Evolutionary conservation across 2,329 filamentous ascomycete genomes (phyloP).

Genomic region (Hypoxylon sp.): DNA sequence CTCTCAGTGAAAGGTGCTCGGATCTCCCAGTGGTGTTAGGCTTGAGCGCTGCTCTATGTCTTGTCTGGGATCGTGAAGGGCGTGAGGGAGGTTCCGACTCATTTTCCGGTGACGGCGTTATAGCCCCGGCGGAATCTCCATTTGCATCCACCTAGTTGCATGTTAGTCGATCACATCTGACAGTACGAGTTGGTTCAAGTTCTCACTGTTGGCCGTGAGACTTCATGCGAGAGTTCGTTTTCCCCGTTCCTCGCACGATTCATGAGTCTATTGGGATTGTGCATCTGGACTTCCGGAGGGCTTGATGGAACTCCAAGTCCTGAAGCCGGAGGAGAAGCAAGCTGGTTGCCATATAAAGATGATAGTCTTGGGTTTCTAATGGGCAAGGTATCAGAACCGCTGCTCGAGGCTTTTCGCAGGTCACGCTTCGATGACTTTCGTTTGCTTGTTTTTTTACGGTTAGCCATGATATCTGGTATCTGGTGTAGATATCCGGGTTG

Average conservation of each 20-base stretch:
- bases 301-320: constrained; percentile 14
- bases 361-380: not conserved
- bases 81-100: not conserved
- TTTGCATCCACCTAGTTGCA: constrained; percentile 1
- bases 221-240: not conserved
- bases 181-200: not conserved
- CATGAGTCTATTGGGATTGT: not conserved
- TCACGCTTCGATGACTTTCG: constrained; percentile 2
- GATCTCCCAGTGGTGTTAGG: not conserved
- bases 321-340: constrained; percentile 31
- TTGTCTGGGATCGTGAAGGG: not conserved
- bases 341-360: constrained; percentile 8
- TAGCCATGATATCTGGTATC: constrained; percentile 7
- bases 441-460: not conserved
- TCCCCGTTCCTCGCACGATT: not conserved
- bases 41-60: not conserved
- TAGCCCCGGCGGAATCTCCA: not conserved
- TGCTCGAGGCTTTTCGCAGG: not conserved
- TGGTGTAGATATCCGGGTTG: not conserved
- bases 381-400: not conserved
- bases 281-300: not conserved
- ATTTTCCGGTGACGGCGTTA: not conserved
- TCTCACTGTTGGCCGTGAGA: constrained; percentile 3
- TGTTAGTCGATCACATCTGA: not conserved
- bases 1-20: constrained; percentile 17